phyloP scores from a whole-genome alignment of 169 alveolate genomes.

The Theileria annulata region DNA sequence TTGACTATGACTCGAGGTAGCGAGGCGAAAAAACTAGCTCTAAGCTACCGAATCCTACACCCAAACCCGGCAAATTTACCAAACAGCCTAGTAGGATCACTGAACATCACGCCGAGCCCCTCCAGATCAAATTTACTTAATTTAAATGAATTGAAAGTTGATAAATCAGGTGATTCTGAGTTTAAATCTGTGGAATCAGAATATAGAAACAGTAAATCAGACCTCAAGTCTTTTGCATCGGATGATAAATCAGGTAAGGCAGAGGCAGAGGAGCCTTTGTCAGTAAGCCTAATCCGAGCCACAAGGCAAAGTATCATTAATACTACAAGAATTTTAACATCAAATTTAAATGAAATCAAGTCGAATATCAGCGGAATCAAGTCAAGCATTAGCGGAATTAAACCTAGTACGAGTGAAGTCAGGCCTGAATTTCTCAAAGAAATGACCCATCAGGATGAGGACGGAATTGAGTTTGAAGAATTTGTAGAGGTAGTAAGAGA shows the following conservation, averaged over 20 bases:
- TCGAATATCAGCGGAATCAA: not conserved
- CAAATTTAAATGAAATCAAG: not conserved
- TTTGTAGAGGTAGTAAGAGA: slow-evolving; percentile 42
- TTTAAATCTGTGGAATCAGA: too few relatives aligned
- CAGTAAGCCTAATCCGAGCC: not conserved
- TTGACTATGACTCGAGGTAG: slow-evolving; percentile 76
- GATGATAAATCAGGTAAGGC: not conserved
- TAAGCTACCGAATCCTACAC: slow-evolving; percentile 72
- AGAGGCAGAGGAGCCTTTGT: not conserved
- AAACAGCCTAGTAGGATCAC: not conserved
- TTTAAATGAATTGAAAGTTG: too few relatives aligned
- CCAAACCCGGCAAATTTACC: slow-evolving; percentile 20
- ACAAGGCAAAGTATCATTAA: not conserved
- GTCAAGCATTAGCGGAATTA: too few relatives aligned
- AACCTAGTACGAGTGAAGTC: not conserved
- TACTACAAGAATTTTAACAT: not conserved
- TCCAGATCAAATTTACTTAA: too few relatives aligned
- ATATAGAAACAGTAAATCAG: too few relatives aligned
- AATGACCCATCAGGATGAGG: slow-evolving; percentile 1
- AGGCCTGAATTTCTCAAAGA: not conserved
- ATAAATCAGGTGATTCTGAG: too few relatives aligned
- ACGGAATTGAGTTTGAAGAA: slow-evolving; percentile 34
- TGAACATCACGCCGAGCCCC: not conserved
- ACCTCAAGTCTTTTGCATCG: too few relatives aligned
- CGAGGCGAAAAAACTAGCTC: slow-evolving; percentile 68